Percentiles rank a stretch among this genome's conserved stretches.
phyloP scores from a whole-genome alignment of 202 grass and related monocot species.

The Schoenoplectus triqueter region DNA sequence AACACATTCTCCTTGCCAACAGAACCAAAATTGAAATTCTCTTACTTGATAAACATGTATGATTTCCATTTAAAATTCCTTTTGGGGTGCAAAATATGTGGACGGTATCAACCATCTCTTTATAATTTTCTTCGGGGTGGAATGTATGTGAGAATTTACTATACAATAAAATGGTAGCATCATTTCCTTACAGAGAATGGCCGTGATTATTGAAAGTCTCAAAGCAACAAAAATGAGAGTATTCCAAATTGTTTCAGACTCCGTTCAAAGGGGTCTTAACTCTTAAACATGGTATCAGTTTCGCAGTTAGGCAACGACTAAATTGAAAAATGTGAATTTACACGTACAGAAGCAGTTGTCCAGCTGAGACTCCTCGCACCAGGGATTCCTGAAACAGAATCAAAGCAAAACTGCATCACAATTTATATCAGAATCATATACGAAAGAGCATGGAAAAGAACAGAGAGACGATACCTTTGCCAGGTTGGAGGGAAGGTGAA shows the following conservation, averaged over 20 bases:
- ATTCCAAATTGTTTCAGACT: neutral
- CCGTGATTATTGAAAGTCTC: neutral
- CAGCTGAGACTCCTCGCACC: constrained; percentile 31
- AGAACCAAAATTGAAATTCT: constrained; percentile 31
- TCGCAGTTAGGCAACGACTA: neutral
- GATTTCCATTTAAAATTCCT: neutral
- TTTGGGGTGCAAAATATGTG: neutral
- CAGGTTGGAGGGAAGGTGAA: constrained; percentile 10
- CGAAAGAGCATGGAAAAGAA: neutral
- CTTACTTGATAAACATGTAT: neutral
- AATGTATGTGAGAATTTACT: neutral
- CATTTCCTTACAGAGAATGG: neutral
- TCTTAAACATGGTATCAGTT: neutral
- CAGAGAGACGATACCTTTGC: constrained; percentile 21
- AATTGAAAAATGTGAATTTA: neutral
- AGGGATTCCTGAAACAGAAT: neutral
- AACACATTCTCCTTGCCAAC: neutral
- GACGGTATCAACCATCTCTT: neutral
- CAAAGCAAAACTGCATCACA: neutral
- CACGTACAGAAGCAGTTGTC: constrained; percentile 31
- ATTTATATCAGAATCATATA: constrained; percentile 1
- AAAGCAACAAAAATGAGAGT: neutral
- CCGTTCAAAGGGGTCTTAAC: neutral
- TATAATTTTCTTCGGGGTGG: neutral
- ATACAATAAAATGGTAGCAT: neutral